These are phyloP conservation scores for Pulveroboletus frians DNA, from an alignment of 768 basidiomycete genomes.

Conservation along the genomic window DNA sequence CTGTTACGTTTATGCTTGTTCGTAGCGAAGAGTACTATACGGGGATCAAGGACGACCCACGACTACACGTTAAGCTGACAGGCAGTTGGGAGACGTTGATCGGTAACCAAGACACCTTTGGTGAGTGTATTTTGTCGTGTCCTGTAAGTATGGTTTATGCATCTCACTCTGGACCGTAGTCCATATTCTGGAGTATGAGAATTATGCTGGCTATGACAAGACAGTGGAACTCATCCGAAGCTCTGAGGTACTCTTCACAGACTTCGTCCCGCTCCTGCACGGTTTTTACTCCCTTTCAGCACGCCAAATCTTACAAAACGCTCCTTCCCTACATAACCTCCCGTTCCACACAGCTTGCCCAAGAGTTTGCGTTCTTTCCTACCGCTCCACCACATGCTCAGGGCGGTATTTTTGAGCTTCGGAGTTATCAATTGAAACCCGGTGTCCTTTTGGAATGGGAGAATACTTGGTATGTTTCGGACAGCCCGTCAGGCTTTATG, in stretches of 20 bases:
- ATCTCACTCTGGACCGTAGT: slow-evolving; percentile 27
- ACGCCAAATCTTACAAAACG: slow-evolving; percentile 59
- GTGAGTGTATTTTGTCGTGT: slow-evolving; percentile 38
- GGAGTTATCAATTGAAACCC: slow-evolving; percentile 82
- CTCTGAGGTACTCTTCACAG: slow-evolving; percentile 51
- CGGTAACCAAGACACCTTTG: slow-evolving; percentile 85
- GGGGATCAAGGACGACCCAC: slow-evolving; percentile 67
- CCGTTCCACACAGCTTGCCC: slow-evolving; percentile 73
- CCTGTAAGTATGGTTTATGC: background rate
- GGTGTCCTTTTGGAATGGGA: slow-evolving; percentile 96
- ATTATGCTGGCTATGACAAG: slow-evolving; percentile 84
- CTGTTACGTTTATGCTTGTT: slow-evolving; percentile 7
- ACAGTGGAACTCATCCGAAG: slow-evolving; percentile 56
- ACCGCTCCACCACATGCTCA: slow-evolving; percentile 80
- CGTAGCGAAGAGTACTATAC: slow-evolving; percentile 78
- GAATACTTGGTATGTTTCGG: slow-evolving; percentile 63
- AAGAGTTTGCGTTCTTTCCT: slow-evolving; percentile 95
- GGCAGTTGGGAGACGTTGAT: slow-evolving; percentile 92
- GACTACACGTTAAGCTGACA: slow-evolving; percentile 78
- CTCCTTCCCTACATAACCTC: slow-evolving; percentile 74
- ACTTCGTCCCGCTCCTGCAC: background rate
- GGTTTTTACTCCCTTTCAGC: slow-evolving; percentile 35
- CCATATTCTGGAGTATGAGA: slow-evolving; percentile 90
- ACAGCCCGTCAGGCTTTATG: background rate
- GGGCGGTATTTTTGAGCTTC: slow-evolving; percentile 91